These are phyloP conservation scores for Zymoseptoria passerinii DNA, from an alignment of 2,329 filamentous ascomycete genomes.

Conservation along the genomic window DNA sequence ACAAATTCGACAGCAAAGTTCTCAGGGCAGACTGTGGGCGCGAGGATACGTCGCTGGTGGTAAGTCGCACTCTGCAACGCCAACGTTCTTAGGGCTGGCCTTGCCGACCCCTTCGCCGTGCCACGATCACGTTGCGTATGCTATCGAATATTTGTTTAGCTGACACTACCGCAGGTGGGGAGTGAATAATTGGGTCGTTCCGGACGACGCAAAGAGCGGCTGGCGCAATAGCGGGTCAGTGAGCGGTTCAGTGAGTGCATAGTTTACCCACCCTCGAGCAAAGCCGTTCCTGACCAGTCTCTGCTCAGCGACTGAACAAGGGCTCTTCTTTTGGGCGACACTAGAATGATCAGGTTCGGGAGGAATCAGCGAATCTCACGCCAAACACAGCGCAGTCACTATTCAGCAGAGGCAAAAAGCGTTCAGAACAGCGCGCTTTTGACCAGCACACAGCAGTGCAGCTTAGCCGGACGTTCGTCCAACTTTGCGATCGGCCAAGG, in stretches of 20 bases:
- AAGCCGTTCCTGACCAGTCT: neutral
- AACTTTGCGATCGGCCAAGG: neutral
- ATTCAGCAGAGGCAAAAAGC: no score
- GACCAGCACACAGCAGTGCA: no score
- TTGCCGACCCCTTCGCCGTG: neutral
- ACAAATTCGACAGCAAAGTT: slow-evolving; percentile 77
- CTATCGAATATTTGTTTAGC: neutral
- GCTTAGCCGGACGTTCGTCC: neutral
- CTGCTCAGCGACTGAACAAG: neutral
- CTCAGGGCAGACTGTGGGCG: slow-evolving; percentile 67
- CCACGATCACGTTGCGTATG: neutral
- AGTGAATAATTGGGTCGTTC: slow-evolving; percentile 82
- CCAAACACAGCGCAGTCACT: neutral
- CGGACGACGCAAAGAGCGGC: slow-evolving; percentile 26
- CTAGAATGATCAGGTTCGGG: neutral
- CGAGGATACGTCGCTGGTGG: slow-evolving; percentile 77
- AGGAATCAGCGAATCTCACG: neutral
- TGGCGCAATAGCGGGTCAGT: neutral
- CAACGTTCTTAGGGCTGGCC: neutral
- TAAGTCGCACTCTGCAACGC: neutral
- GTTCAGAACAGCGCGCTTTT: no score
- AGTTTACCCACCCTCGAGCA: slow-evolving; percentile 1
- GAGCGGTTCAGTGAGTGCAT: slow-evolving; percentile 7
- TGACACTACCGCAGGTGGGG: slow-evolving; percentile 50
- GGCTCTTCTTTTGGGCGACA: neutral